A percentile compares a stretch with the other conserved stretches of the same genome.
Evolutionary conservation across 1,284 basidiomycete genomes (phyloP).

Genomic region (Fomitopsis pinicola): DNA sequence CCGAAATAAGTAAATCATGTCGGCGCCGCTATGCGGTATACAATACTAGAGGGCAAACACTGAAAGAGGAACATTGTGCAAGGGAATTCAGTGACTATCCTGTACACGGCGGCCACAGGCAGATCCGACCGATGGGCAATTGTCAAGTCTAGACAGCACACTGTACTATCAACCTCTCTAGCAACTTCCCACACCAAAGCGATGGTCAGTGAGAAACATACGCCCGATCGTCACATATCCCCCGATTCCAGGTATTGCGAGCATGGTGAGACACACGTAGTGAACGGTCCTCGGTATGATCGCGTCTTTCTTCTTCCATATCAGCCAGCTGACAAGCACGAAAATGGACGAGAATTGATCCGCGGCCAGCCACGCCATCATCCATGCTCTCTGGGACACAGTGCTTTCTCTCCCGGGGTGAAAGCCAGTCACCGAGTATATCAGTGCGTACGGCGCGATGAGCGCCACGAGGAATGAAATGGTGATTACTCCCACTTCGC

Average conservation of each 20-base stretch:
- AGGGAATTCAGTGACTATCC: no score
- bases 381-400: constrained; percentile 2
- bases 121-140: no score
- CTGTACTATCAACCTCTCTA: no score
- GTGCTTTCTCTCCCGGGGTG: background rate
- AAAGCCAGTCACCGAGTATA: background rate
- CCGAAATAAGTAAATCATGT: no score
- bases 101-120: no score
- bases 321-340: background rate
- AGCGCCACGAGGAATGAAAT: background rate
- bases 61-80: no score
- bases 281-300: background rate
- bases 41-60: no score
- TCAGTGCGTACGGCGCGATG: background rate
- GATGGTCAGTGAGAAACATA: background rate
- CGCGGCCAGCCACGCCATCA: constrained; percentile 3
- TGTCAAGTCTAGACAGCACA: no score
- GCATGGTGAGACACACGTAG: background rate
- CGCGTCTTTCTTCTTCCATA: background rate
- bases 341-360: background rate
- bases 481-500: background rate
- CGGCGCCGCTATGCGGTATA: no score
- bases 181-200: no score
- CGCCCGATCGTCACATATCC: background rate
- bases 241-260: background rate